phyloP scores from a whole-genome alignment of 169 alveolate species.

The Plasmodium gaboni region DNA sequence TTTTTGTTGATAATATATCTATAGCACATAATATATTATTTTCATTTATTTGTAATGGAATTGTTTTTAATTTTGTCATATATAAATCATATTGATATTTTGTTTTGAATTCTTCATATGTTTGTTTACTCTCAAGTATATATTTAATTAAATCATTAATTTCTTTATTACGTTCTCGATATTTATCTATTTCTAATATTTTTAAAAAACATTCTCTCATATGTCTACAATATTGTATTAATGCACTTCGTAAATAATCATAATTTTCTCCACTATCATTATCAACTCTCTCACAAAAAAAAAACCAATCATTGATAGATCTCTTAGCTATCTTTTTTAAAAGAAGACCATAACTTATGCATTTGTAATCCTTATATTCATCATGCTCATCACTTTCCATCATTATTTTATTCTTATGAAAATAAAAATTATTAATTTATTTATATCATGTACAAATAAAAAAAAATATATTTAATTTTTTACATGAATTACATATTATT shows the following conservation, averaged over 20 bases:
- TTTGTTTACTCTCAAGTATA: constrained; percentile 23
- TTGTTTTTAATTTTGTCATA: constrained; percentile 30
- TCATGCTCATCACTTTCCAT: constrained; percentile 9
- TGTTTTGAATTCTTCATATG: constrained; percentile 31
- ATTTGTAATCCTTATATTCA: constrained; percentile 30
- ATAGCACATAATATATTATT: constrained; percentile 35
- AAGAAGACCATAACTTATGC: constrained; percentile 25
- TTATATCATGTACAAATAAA: too few relatives aligned
- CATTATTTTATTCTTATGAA: neutral
- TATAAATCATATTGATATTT: constrained; percentile 55
- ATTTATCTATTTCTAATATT: constrained; percentile 25
- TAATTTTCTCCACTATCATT: constrained; percentile 43
- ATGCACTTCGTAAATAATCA: constrained; percentile 44
- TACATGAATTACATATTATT: too few relatives aligned
- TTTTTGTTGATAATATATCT: constrained; percentile 36
- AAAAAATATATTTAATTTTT: too few relatives aligned
- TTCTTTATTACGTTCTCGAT: constrained; percentile 18
- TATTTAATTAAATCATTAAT: constrained; percentile 29
- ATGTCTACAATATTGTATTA: constrained; percentile 67
- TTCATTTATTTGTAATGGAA: constrained; percentile 38
- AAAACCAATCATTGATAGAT: constrained; percentile 54
- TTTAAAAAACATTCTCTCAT: constrained; percentile 66
- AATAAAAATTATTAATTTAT: too few relatives aligned
- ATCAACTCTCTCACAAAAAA: constrained; percentile 47
- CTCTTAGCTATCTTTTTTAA: constrained; percentile 33